A percentile compares a stretch with the other conserved stretches of the same genome.
phyloP scores from a whole-genome alignment of 2,329 filamentous ascomycete species.

The Fusarium torreyae region DNA sequence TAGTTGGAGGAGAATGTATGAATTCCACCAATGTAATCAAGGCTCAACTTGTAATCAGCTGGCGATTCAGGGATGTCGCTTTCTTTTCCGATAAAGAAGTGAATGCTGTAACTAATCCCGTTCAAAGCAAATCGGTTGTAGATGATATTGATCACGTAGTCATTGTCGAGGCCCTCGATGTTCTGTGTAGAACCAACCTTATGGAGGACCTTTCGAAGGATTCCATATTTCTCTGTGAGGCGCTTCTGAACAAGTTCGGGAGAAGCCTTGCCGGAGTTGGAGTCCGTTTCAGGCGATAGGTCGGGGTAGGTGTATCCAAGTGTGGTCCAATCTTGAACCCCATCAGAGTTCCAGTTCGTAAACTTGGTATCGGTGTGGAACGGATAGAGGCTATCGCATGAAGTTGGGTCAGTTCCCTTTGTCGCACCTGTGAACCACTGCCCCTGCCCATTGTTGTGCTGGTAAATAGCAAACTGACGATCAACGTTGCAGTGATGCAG shows the following conservation, averaged over 20 bases:
- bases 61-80: background rate
- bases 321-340: background rate
- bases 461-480: constrained; percentile 16
- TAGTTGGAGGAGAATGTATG: constrained; percentile 10
- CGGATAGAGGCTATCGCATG: background rate
- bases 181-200: background rate
- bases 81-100: constrained; percentile 5
- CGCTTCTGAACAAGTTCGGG: constrained; percentile 2
- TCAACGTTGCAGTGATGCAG: constrained; percentile 33
- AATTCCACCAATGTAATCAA: constrained; percentile 1
- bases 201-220: background rate
- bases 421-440: constrained; percentile 1
- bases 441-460: background rate
- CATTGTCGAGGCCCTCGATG: constrained; percentile 4
- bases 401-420: background rate
- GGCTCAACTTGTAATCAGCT: background rate
- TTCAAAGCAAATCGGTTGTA: constrained; percentile 9
- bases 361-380: constrained; percentile 8
- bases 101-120: constrained; percentile 6
- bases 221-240: background rate
- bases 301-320: constrained; percentile 7
- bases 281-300: background rate
- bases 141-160: constrained; percentile 15
- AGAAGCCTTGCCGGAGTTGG: background rate
- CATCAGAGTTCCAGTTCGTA: background rate